Percentiles rank a stretch among this genome's conserved stretches.
Conservation (phyloP, 192 early-diverging fungal species). For the Kappamyces sp. region DNA sequence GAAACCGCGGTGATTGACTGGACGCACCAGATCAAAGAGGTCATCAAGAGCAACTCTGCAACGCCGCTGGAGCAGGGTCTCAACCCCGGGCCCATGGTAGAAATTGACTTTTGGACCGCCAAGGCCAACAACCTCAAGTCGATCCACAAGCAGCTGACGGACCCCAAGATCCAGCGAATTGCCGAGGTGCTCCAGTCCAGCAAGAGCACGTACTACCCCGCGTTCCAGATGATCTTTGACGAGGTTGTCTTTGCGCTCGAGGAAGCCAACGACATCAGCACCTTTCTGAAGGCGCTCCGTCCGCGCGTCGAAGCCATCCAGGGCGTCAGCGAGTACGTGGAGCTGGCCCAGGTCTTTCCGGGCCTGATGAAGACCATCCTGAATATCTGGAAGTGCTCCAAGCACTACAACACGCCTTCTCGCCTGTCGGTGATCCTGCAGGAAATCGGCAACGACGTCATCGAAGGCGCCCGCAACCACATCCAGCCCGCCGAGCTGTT, state of each 20-base stretch:
- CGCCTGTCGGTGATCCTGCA: conserved; percentile 51
- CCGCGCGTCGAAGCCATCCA: conserved; percentile 49
- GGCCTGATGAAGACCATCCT: conserved; percentile 45
- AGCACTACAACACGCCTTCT: conserved; percentile 56
- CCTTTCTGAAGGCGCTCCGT: conserved; percentile 46
- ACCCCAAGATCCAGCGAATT: conserved; percentile 60
- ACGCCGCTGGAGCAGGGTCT: conserved; percentile 55
- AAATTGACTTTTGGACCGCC: conserved; percentile 65
- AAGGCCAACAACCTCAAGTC: conserved; percentile 59
- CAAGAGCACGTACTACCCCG: conserved; percentile 67
- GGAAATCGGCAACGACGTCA: conserved; percentile 64
- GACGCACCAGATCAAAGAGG: conserved; percentile 64
- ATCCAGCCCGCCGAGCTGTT: conserved; percentile 57
- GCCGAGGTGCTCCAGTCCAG: conserved; percentile 43
- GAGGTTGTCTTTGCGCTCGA: conserved; percentile 59
- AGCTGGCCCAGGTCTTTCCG: conserved; percentile 53
- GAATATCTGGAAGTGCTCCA: conserved; percentile 52
- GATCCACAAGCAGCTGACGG: conserved; percentile 57
- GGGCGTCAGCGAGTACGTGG: conserved; percentile 42
- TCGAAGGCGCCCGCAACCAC: conserved; percentile 51
- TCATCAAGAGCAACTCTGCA: conserved; percentile 54
- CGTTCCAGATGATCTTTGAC: conserved; percentile 57
- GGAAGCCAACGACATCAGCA: conserved; percentile 56
- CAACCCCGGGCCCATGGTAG: conserved; percentile 58
- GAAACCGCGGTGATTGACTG: conserved; percentile 65